Base-by-base conservation (phyloP, 805 yeast genomes). In the Nakazawaea populi region DNA sequence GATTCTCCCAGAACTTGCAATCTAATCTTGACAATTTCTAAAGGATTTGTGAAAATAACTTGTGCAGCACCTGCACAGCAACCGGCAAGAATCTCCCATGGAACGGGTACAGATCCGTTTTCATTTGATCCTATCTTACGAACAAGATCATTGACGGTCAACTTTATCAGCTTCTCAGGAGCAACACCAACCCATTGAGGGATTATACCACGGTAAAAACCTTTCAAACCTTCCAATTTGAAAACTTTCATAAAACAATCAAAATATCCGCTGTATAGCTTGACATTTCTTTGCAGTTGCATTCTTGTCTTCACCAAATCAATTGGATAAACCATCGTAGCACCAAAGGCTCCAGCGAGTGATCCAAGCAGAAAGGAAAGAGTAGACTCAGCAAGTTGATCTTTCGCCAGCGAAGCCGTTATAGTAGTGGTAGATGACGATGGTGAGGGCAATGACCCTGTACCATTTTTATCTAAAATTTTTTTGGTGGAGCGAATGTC, bases 161-260 rank as follows among this genome's bases (percentile, higher is more conserved):
- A 79, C 70, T 92, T 92, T 62, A 92, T 92, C 42, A 98, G 98
- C 73, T 92, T 92, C 67, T 92, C 99, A 2, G 99, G 99, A 0
- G 98, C 98, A 47, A 92, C 98, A 58, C 99, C 99, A 46, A 94
- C 82, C 61, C 92, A 74, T 69, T 94, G 98, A 14, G 98, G 97
- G 8, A 89, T 87, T 47, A 92, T 74, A 49, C 99, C 99, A 5
- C 96, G 85, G 68, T 92, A 92, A 52, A 92, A 76, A 7, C 98
- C 98, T 59, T 75, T 72, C 46, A 86, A 61, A 47, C 97, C 97
- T 70, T 92, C 98, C 54, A 77, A 75, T 42, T 73, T 69, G 27
- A 91, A 55, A 42, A 91, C 89, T 62, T 90, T 89, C 43, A 75
- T 70, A 66, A 91, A 85, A 70, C 98, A 94, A 65, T 92, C 97